Conservation (phyloP, 1,284 basidiomycete species). For the Irpex sp. region DNA sequence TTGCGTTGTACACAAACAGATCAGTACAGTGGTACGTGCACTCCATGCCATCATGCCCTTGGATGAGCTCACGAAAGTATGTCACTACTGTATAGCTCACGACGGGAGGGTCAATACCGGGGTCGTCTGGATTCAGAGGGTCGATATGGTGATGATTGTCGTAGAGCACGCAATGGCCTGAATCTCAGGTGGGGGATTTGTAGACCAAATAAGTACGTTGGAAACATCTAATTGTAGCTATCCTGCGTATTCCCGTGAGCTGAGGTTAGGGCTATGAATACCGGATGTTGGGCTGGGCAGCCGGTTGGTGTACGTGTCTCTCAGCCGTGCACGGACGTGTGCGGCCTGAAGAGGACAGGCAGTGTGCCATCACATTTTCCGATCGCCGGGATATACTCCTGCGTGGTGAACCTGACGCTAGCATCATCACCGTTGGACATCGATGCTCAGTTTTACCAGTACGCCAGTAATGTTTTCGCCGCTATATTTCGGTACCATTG, state of each 20-base stretch:
- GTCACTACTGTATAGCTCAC: constrained; percentile 15
- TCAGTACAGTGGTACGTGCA: constrained; percentile 51
- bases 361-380: neutral
- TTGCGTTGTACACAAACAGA: constrained; percentile 55
- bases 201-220: neutral
- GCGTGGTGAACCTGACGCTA: too few relatives aligned
- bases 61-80: neutral
- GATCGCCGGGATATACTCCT: neutral
- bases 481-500: too few relatives aligned
- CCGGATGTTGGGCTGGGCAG: neutral
- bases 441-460: too few relatives aligned
- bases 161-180: neutral
- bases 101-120: constrained; percentile 21
- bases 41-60: neutral
- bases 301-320: neutral
- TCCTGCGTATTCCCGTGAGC: neutral
- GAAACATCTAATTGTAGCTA: neutral
- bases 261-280: too few relatives aligned
- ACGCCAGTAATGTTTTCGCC: too few relatives aligned
- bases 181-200: neutral
- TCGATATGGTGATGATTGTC: constrained; percentile 12
- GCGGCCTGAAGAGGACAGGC: neutral
- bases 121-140: constrained; percentile 15
- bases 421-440: too few relatives aligned
- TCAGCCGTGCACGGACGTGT: neutral